Conservation (phyloP, 345 rosid genomes). For the Sisymbrium irio region DNA sequence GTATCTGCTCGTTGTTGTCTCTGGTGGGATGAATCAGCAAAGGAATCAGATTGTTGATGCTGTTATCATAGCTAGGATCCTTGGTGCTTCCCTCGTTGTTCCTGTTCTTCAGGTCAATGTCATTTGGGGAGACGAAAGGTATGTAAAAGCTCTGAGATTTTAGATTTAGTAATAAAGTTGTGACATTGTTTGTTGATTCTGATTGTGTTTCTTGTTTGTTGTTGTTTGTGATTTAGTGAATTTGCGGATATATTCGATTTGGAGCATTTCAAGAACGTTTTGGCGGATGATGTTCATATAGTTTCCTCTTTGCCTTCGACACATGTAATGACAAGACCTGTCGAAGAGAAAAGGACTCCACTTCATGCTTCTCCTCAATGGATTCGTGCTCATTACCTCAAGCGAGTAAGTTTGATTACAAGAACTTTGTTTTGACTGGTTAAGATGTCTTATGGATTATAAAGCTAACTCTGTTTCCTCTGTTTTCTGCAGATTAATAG, state of each 20-base stretch:
- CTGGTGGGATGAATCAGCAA: slow-evolving; percentile 98
- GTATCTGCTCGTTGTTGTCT: slow-evolving; percentile 83
- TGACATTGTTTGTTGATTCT: not conserved
- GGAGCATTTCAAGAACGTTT: slow-evolving; percentile 86
- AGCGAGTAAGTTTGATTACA: slow-evolving; percentile 49
- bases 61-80: slow-evolving; percentile 90
- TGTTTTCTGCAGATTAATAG: slow-evolving; percentile 67
- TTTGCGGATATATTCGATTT: slow-evolving; percentile 93
- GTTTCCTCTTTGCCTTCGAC: slow-evolving; percentile 94
- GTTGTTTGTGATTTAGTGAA: slow-evolving; percentile 54
- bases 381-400: slow-evolving; percentile 93
- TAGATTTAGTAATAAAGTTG: not conserved
- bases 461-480: slow-evolving; percentile 18
- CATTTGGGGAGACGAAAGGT: slow-evolving; percentile 99
- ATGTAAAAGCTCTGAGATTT: not conserved
- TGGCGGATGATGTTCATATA: slow-evolving; percentile 78
- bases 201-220: slow-evolving; percentile 17
- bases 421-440: not conserved
- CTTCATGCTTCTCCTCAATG: slow-evolving; percentile 84
- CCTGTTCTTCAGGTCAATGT: slow-evolving; percentile 95
- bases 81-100: slow-evolving; percentile 95
- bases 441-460: not conserved
- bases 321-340: slow-evolving; percentile 92
- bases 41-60: slow-evolving; percentile 99
- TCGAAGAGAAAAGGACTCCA: slow-evolving; percentile 89